Conservation (phyloP, 2,329 filamentous ascomycete genomes). For the Alternaria burnsii region DNA sequence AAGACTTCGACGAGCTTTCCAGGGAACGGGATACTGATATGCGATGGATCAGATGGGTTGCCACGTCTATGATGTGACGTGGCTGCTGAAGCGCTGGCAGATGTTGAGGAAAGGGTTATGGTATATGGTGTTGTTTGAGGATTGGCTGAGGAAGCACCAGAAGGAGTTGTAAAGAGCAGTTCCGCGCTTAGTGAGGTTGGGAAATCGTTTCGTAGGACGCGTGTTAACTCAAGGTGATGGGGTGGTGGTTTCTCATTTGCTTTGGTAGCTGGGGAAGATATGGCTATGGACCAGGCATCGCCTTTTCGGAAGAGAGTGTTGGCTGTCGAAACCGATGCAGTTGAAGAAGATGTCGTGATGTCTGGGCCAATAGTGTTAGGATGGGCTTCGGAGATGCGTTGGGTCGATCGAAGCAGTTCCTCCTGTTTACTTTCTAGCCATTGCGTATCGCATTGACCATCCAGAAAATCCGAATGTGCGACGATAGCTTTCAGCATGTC, state of each 20-base stretch:
- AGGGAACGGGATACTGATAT: constrained; percentile 65
- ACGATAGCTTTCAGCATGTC: constrained; percentile 64
- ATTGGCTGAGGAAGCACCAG: constrained; percentile 55
- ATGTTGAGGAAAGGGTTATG: constrained; percentile 57
- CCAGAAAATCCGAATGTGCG: constrained; percentile 59
- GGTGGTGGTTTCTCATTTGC: constrained; percentile 25
- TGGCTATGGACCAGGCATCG: constrained; percentile 65
- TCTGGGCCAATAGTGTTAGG: background rate
- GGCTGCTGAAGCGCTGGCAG: constrained; percentile 51
- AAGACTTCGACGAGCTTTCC: constrained; percentile 68
- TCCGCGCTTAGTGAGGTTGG: constrained; percentile 64
- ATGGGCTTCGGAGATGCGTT: constrained; percentile 6
- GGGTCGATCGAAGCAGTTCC: constrained; percentile 47
- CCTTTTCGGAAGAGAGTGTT: constrained; percentile 64
- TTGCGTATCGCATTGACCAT: constrained; percentile 61
- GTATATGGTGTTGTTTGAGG: constrained; percentile 54
- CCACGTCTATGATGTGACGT: constrained; percentile 58
- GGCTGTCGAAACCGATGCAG: constrained; percentile 24
- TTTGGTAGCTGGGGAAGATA: constrained; percentile 46
- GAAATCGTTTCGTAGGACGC: constrained; percentile 68
- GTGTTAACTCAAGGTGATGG: constrained; percentile 64
- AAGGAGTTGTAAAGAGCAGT: constrained; percentile 60
- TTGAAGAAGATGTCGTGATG: constrained; percentile 7
- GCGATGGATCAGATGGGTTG: constrained; percentile 58
- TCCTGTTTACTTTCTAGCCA: constrained; percentile 65